Evolutionary conservation across 164 flowering plant species (phyloP).

Genomic region (Magnolia sinica): DNA sequence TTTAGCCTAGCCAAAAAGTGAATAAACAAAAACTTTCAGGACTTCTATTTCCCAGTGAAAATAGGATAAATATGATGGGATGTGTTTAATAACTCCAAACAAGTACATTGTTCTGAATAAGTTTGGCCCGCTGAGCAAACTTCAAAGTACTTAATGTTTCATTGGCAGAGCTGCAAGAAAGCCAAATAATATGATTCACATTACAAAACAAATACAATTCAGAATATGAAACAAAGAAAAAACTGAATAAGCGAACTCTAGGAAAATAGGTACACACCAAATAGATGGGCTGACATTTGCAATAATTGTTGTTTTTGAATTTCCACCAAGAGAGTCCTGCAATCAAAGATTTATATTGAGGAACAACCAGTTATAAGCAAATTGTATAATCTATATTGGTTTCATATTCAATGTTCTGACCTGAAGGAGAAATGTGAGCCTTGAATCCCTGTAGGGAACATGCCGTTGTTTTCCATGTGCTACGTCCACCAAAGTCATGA

Average conservation of each 20-base stretch:
- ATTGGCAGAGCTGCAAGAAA: slow-evolving; percentile 61
- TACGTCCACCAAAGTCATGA: slow-evolving; percentile 81
- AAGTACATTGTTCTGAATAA: slow-evolving; percentile 83
- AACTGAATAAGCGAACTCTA: not conserved
- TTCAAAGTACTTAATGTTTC: slow-evolving; percentile 88
- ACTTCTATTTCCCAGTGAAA: not conserved
- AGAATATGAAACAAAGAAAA: not conserved
- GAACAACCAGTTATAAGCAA: not conserved
- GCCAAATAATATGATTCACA: slow-evolving; percentile 8
- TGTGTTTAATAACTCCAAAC: not conserved
- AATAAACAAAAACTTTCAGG: not conserved
- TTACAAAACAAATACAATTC: not conserved
- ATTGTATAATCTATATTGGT: not conserved
- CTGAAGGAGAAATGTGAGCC: slow-evolving; percentile 95
- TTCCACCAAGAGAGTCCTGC: slow-evolving; percentile 96
- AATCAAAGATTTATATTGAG: not conserved
- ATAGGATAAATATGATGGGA: not conserved
- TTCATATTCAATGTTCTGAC: slow-evolving; percentile 25
- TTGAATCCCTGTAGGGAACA: slow-evolving; percentile 90
- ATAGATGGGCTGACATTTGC: slow-evolving; percentile 88
- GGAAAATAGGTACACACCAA: slow-evolving; percentile 35
- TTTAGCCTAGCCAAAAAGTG: slow-evolving; percentile 52
- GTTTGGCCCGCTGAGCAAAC: slow-evolving; percentile 93
- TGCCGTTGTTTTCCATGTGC: slow-evolving; percentile 93
- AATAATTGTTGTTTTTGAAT: slow-evolving; percentile 84